These are phyloP conservation scores for Dichomitus squalens DNA, from an alignment of 1,284 basidiomycete genomes.

Conservation along the genomic window DNA sequence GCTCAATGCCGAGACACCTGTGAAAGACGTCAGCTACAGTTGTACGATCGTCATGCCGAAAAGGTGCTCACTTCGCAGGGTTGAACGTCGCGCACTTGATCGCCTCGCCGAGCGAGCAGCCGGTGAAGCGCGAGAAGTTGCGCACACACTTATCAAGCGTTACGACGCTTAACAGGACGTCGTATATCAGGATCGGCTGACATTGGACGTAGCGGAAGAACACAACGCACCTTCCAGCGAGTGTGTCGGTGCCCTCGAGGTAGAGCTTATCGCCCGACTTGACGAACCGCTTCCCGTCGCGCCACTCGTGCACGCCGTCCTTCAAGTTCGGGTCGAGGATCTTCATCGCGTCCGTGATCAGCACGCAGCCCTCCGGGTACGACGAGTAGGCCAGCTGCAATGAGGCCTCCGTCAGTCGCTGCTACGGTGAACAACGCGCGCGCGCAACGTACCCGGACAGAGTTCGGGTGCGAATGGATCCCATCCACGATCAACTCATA, in stretches of 20 bases:
- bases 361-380: constrained; percentile 81
- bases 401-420: too few relatives aligned
- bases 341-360: constrained; percentile 90
- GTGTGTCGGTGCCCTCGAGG: constrained; percentile 82
- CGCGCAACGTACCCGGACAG: constrained; percentile 64
- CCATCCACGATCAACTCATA: constrained; percentile 92
- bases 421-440: background rate
- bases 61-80: constrained; percentile 53
- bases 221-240: constrained; percentile 74
- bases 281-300: constrained; percentile 74
- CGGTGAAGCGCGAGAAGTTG: constrained; percentile 83
- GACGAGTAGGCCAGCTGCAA: constrained; percentile 83
- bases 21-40: background rate
- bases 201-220: constrained; percentile 4
- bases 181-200: background rate
- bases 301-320: constrained; percentile 88
- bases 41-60: background rate
- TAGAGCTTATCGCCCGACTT: constrained; percentile 84
- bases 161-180: constrained; percentile 72
- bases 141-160: constrained; percentile 83
- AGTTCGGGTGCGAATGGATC: constrained; percentile 89
- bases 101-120: constrained; percentile 80
- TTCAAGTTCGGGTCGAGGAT: constrained; percentile 83
- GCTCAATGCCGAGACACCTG: constrained; percentile 76
- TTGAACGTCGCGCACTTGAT: constrained; percentile 85